A percentile compares a stretch with the other conserved stretches of the same genome.
These are phyloP conservation scores for Cercospora canescens DNA, from an alignment of 2,329 filamentous ascomycete species.

Conservation along the genomic window DNA sequence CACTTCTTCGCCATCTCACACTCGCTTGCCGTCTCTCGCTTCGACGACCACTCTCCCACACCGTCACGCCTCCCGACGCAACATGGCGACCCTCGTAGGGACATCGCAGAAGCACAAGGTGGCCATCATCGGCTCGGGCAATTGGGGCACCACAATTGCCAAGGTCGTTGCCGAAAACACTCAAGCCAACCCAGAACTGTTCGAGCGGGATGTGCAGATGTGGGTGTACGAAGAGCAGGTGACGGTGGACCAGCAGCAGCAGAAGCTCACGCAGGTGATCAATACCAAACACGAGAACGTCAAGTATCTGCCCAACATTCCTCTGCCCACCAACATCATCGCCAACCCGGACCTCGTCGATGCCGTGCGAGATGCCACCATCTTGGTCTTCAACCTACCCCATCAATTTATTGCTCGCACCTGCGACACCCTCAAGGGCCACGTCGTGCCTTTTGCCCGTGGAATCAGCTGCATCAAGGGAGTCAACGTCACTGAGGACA, in stretches of 20 bases:
- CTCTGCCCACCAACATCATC: conserved; percentile 77
- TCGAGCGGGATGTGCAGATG: conserved; percentile 92
- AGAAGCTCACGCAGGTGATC: conserved; percentile 89
- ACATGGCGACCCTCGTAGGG: conserved; percentile 52
- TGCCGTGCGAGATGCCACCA: conserved; percentile 78
- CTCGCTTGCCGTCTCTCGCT: neutral
- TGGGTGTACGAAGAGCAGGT: conserved; percentile 98
- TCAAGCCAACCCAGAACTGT: conserved; percentile 71
- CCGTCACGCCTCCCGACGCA: neutral
- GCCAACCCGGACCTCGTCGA: conserved; percentile 80
- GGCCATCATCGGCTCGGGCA: conserved; percentile 91
- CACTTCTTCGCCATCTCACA: neutral
- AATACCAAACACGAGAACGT: conserved; percentile 93
- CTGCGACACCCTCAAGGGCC: conserved; percentile 79
- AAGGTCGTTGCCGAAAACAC: conserved; percentile 97
- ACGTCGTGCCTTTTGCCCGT: conserved; percentile 87
- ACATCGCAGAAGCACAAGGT: conserved; percentile 82
- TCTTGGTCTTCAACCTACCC: conserved; percentile 93
- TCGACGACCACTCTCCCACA: too few species aligned
- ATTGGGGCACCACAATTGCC: conserved; percentile 97
- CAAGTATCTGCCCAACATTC: conserved; percentile 92
- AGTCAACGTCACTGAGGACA: conserved; percentile 84
- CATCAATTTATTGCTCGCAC: conserved; percentile 93
- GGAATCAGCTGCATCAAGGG: conserved; percentile 98
- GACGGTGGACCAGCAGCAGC: conserved; percentile 70